A percentile compares a stretch with the other conserved stretches of the same genome.
phyloP scores from a whole-genome alignment of 768 basidiomycete genomes.

The Suillus hirtellus region DNA sequence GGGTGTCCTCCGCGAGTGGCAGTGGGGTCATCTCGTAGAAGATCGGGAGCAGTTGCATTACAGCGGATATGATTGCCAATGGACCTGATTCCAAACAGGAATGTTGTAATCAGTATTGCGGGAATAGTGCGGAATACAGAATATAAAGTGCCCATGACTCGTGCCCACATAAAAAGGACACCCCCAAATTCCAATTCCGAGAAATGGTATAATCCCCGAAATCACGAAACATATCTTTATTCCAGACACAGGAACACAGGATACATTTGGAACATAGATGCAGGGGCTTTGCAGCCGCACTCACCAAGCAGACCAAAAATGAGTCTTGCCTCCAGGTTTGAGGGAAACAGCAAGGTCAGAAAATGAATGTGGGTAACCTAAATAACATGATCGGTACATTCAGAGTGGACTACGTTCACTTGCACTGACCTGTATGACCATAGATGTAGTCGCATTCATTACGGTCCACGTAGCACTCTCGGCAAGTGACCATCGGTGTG shows the following conservation, averaged over 20 bases:
- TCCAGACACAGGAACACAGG: neutral
- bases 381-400: neutral
- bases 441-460: conserved; percentile 84
- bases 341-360: conserved; percentile 92
- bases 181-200: neutral
- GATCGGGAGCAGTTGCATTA: conserved; percentile 83
- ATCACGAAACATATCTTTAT: neutral
- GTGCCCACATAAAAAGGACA: neutral
- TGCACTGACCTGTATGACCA: conserved; percentile 74
- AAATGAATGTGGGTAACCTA: conserved; percentile 98
- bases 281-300: conserved; percentile 18
- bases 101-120: neutral
- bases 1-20: conserved; percentile 67
- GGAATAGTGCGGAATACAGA: neutral
- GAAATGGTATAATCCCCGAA: neutral
- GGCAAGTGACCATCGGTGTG: conserved; percentile 56
- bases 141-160: neutral
- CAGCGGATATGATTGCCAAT: conserved; percentile 78
- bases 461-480: conserved; percentile 80
- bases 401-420: neutral
- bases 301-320: conserved; percentile 82
- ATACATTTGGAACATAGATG: neutral
- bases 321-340: conserved; percentile 80
- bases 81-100: conserved; percentile 51
- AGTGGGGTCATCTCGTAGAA: conserved; percentile 36